phyloP scores from a whole-genome alignment of 345 rosid species.

The Syzygium aromaticum region DNA sequence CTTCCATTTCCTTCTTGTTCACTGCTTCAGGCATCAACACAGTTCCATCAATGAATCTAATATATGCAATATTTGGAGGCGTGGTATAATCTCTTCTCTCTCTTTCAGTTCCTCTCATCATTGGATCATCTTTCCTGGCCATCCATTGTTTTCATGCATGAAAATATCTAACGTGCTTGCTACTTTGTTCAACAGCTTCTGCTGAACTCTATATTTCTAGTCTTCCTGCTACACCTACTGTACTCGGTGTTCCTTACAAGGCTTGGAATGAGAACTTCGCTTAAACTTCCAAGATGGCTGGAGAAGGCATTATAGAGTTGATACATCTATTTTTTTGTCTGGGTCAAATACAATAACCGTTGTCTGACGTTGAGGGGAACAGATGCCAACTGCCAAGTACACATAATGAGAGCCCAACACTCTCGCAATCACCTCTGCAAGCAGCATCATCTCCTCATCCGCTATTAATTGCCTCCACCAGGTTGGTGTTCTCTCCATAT shows the following conservation, averaged over 20 bases:
- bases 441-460: background rate
- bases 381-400: background rate
- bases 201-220: slow-evolving; percentile 77
- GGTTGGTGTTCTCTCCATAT: background rate
- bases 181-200: slow-evolving; percentile 41
- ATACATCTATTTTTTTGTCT: background rate
- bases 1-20: slow-evolving; percentile 61
- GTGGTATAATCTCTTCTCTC: slow-evolving; percentile 38
- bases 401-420: background rate
- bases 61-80: slow-evolving; percentile 66
- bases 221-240: slow-evolving; percentile 68
- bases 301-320: slow-evolving; percentile 51
- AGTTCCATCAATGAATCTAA: slow-evolving; percentile 70
- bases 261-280: slow-evolving; percentile 67
- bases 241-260: slow-evolving; percentile 69
- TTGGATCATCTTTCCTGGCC: background rate
- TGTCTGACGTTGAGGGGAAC: background rate
- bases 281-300: slow-evolving; percentile 76
- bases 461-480: background rate
- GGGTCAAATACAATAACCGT: background rate
- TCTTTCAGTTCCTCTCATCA: background rate
- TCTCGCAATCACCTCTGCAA: background rate
- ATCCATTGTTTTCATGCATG: background rate
- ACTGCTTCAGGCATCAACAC: slow-evolving; percentile 66
- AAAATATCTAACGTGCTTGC: background rate